Evolutionary conservation across 2,329 filamentous ascomycete species (phyloP).

Genomic region (Aspergillus texensis): DNA sequence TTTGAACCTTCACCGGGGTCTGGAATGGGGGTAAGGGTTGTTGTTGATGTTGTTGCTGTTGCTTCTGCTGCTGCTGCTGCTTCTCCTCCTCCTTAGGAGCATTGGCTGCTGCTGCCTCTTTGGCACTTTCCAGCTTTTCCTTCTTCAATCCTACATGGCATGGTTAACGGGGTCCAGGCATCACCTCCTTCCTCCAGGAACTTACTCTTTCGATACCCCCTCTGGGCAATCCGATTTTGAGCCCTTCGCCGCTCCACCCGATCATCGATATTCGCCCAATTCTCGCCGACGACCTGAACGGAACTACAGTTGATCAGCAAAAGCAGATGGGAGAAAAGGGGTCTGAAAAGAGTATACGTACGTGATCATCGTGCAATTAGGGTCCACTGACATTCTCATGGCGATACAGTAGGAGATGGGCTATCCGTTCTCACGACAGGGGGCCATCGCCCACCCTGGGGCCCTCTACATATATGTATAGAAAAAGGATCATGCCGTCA

Average conservation of each 20-base stretch:
- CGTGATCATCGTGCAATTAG: neutral
- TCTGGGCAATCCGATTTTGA: slow-evolving; percentile 16
- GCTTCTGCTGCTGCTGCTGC: neutral
- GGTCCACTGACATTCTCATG: neutral
- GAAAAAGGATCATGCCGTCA: neutral
- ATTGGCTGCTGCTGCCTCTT: neutral
- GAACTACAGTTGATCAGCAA: neutral
- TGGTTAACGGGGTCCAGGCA: neutral
- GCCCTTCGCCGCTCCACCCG: slow-evolving; percentile 15
- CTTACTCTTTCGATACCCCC: slow-evolving; percentile 14
- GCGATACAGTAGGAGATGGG: neutral
- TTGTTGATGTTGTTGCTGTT: neutral
- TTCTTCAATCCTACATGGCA: neutral
- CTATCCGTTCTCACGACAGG: neutral
- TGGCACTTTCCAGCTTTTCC: neutral
- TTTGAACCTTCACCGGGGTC: neutral
- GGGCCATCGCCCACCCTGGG: neutral
- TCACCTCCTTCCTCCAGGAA: neutral
- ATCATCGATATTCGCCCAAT: slow-evolving; percentile 17
- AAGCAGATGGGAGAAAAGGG: neutral
- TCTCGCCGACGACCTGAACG: neutral
- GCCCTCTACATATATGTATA: neutral
- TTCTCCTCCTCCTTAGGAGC: neutral
- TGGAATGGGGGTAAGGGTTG: neutral
- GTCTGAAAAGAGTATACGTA: neutral